Evolutionary conservation across 1,139 yeast species (phyloP).

Genomic region (Lodderomyces margitis): DNA sequence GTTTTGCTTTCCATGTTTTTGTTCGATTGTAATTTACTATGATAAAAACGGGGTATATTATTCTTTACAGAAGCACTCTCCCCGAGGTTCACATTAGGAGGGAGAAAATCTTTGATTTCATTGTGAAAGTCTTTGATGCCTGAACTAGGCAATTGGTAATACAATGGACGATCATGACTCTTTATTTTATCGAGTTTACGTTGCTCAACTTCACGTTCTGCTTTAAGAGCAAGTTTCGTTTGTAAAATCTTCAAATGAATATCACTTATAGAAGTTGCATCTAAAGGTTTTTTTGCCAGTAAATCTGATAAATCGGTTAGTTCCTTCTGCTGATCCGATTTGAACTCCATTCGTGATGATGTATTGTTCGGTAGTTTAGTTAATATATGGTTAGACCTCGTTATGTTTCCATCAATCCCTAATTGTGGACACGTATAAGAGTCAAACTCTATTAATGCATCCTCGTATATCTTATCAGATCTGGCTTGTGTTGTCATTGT

Average conservation of each 20-base stretch:
- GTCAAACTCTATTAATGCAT: slow-evolving; percentile 11
- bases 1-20: background rate
- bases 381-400: slow-evolving; percentile 5
- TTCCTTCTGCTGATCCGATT: slow-evolving; percentile 3
- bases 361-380: slow-evolving; percentile 13
- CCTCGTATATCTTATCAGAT: slow-evolving; percentile 14
- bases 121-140: slow-evolving; percentile 21
- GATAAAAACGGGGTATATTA: background rate
- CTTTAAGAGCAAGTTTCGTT: slow-evolving; percentile 13
- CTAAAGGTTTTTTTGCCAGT: slow-evolving; percentile 2
- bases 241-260: slow-evolving; percentile 14
- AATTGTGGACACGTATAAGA: slow-evolving; percentile 7
- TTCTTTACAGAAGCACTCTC: background rate
- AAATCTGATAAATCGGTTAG: background rate
- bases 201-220: slow-evolving; percentile 5
- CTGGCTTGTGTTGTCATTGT: slow-evolving; percentile 6
- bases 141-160: slow-evolving; percentile 37
- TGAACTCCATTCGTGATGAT: slow-evolving; percentile 11
- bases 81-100: slow-evolving; percentile 22
- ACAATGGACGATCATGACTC: slow-evolving; percentile 25
- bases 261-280: slow-evolving; percentile 11
- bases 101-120: slow-evolving; percentile 31
- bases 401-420: slow-evolving; percentile 6
- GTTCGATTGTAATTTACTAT: background rate
- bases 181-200: slow-evolving; percentile 7